Percentiles rank a stretch among this genome's conserved stretches.
phyloP scores from a whole-genome alignment of 2,329 filamentous ascomycete species.

The Iodosphaeria phyllophila region DNA sequence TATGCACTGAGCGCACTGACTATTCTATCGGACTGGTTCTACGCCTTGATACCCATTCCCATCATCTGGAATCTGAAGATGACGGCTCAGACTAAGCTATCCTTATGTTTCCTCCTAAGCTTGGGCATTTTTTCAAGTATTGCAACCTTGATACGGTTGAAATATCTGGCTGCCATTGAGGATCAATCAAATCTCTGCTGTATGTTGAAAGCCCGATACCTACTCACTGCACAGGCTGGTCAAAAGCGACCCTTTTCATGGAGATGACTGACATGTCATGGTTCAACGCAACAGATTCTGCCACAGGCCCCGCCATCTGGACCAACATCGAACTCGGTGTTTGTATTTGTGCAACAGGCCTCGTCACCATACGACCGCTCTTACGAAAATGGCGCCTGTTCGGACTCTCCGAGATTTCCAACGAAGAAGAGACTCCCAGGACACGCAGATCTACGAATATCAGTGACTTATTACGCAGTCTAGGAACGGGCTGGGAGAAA shows the following conservation, averaged over 20 bases:
- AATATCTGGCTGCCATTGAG: slow-evolving; percentile 25
- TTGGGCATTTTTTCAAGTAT: slow-evolving; percentile 34
- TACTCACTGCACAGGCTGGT: not conserved
- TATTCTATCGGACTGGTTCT: slow-evolving; percentile 34
- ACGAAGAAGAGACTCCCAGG: too few relatives aligned
- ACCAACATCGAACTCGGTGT: slow-evolving; percentile 36
- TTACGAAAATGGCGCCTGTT: slow-evolving; percentile 29
- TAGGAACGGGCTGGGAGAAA: too few relatives aligned
- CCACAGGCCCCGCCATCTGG: slow-evolving; percentile 35
- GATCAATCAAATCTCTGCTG: slow-evolving; percentile 27
- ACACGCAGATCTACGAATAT: too few relatives aligned
- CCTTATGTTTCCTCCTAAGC: slow-evolving; percentile 27
- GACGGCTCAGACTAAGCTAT: slow-evolving; percentile 30
- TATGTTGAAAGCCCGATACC: slow-evolving; percentile 12
- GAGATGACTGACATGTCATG: not conserved
- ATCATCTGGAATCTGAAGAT: slow-evolving; percentile 37
- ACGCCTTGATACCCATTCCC: slow-evolving; percentile 31
- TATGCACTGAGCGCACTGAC: slow-evolving; percentile 33
- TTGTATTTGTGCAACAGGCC: slow-evolving; percentile 32
- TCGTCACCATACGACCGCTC: slow-evolving; percentile 34
- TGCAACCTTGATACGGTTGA: slow-evolving; percentile 32
- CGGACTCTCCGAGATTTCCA: too few relatives aligned
- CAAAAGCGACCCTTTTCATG: not conserved
- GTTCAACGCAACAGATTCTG: slow-evolving; percentile 17
- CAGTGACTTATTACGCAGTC: too few relatives aligned